Base-by-base conservation (phyloP, 1,284 basidiomycete genomes). In the Cutaneotrichosporon daszewskae region DNA sequence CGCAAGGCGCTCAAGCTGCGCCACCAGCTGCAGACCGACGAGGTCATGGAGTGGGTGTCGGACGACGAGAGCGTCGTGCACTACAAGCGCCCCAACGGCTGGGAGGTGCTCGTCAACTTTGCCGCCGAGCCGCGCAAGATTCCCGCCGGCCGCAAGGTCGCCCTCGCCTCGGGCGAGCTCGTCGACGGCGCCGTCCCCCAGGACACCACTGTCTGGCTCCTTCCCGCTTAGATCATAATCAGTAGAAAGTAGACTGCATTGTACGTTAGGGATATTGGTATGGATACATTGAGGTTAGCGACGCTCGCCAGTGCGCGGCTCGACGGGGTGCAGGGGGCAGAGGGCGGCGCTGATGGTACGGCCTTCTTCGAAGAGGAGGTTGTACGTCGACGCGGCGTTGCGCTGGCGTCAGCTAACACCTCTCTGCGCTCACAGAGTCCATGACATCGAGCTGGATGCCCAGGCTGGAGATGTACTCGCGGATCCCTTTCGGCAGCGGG, bases 351-450 rank as follows among this genome's bases (percentile, higher is more conserved):
- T 86, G 12, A 97, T 87, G 16, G 83, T 83, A 42, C 92, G 75
- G 1, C 90, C 92, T 71, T 97, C 92, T 69, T 97, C 94, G 0
- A 84, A 73, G 29, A 97, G 77, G 25, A 97, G 72, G 68, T 97
- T 97, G 70, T 89, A 97, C 0, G 92, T 95, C 25, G 89, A 85
- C 60, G 88, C 90, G 11, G 92, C 92, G 63, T 94, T 94, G 55
- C 86, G 75, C 87, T 90, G 53, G 37, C 6, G 32, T 41, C 31
- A 40, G 33, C 29, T 22, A 4, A 22, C 5, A 14, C 16, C 4
- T 6, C 1, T 6, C 37, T 6, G 5, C 8, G 76, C 83, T 49
- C 60, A 92, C 92, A 36, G 90, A 90, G 64, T 91, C 87, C 83
- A 94, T 89, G n/a, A 89, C 77, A 56, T 97, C 94, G 35, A 92